Conservation (phyloP, 2,329 filamentous ascomycete genomes). For the Raffaelea deltoideospora region DNA sequence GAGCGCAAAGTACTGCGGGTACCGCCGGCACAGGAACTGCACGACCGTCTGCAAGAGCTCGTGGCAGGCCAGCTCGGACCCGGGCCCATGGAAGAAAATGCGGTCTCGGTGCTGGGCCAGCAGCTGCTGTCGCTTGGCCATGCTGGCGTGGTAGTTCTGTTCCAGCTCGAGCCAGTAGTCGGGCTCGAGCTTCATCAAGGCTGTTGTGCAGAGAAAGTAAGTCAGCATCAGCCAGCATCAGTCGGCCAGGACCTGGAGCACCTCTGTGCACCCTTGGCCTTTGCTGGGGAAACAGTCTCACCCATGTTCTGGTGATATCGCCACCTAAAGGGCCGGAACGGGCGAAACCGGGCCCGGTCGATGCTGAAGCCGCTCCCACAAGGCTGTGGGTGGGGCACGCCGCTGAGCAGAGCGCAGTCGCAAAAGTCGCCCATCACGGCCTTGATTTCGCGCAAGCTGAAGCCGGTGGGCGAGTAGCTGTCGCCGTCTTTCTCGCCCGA, state of each 20-base stretch:
- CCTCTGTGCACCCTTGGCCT: background rate
- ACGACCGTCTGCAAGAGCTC: conserved; percentile 79
- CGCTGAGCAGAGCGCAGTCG: conserved; percentile 60
- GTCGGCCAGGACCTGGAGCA: background rate
- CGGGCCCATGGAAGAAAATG: conserved; percentile 55
- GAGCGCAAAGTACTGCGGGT: conserved; percentile 54
- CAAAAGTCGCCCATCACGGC: conserved; percentile 54
- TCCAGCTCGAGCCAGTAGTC: conserved; percentile 89
- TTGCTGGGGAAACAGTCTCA: no score
- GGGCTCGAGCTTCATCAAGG: conserved; percentile 60
- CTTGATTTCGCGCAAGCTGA: conserved; percentile 1
- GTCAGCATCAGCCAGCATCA: no score
- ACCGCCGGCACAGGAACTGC: conserved; percentile 64
- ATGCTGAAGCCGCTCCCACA: conserved; percentile 44
- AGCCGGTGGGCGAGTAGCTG: background rate
- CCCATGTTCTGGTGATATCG: conserved; percentile 84
- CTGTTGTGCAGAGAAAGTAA: no score
- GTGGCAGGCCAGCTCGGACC: conserved; percentile 64
- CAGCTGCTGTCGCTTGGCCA: conserved; percentile 52
- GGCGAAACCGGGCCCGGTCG: conserved; percentile 50
- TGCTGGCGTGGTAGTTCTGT: conserved; percentile 50
- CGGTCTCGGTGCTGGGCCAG: conserved; percentile 45
- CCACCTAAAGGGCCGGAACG: conserved; percentile 74
- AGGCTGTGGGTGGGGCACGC: conserved; percentile 53
- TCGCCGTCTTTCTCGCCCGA: background rate